These are phyloP conservation scores for Ajuga reptans DNA, from an alignment of 305 asterid species.

Conservation along the genomic window DNA sequence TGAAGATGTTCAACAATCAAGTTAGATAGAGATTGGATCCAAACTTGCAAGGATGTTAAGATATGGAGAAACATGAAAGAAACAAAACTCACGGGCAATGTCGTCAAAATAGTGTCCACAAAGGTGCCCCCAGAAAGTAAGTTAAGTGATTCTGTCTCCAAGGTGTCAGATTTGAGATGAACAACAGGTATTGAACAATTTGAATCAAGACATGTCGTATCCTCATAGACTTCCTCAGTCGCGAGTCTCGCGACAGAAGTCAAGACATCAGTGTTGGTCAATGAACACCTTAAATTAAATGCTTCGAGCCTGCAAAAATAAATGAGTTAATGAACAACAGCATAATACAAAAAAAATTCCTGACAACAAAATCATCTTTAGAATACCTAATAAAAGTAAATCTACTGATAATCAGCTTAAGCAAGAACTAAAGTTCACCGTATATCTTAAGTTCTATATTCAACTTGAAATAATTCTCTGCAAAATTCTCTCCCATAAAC, in stretches of 20 bases:
- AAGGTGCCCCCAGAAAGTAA: slow-evolving; percentile 52
- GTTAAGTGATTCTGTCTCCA: slow-evolving; percentile 67
- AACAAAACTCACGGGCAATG: slow-evolving; percentile 57
- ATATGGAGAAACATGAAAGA: neutral
- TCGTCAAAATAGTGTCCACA: slow-evolving; percentile 67
- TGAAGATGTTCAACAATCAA: slow-evolving; percentile 17
- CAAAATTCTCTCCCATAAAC: neutral
- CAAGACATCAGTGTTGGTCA: slow-evolving; percentile 51
- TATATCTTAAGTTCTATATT: neutral
- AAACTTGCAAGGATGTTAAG: neutral
- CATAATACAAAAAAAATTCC: neutral
- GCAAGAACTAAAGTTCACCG: neutral
- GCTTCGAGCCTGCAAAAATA: slow-evolving; percentile 43
- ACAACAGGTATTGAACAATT: slow-evolving; percentile 50
- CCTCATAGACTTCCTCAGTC: slow-evolving; percentile 45
- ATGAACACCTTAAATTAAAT: slow-evolving; percentile 51
- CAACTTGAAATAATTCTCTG: neutral
- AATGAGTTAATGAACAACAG: slow-evolving; percentile 10
- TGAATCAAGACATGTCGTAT: slow-evolving; percentile 39
- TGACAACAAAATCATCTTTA: neutral
- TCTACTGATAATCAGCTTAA: neutral
- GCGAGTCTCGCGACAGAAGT: slow-evolving; percentile 39
- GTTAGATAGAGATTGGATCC: neutral
- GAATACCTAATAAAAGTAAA: neutral
- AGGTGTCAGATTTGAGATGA: slow-evolving; percentile 50